Conservation (phyloP, 2,329 filamentous ascomycete species). For the Neonectria ditissima region DNA sequence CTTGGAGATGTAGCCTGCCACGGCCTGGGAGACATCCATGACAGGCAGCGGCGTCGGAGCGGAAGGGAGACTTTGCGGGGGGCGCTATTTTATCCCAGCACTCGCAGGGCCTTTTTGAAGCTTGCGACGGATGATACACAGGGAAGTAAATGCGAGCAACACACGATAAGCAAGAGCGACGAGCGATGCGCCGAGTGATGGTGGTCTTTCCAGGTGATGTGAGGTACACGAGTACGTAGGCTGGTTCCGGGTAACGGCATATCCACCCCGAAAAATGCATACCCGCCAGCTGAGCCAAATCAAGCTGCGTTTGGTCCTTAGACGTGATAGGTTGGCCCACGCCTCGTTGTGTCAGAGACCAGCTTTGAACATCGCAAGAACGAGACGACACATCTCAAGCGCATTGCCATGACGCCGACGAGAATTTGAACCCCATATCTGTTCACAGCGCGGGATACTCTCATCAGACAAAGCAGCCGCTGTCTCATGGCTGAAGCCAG, state of each 20-base stretch:
- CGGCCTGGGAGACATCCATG: slow-evolving; percentile 95
- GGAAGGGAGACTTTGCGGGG: background rate
- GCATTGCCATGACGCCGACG: slow-evolving; percentile 12
- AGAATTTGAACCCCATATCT: slow-evolving; percentile 1
- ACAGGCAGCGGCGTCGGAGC: slow-evolving; percentile 41
- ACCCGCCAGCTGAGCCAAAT: slow-evolving; percentile 10
- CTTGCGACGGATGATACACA: background rate
- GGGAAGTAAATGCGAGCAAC: background rate
- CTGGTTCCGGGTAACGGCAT: slow-evolving; percentile 37
- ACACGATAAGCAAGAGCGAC: slow-evolving; percentile 4
- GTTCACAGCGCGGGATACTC: background rate
- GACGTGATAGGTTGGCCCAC: slow-evolving; percentile 8
- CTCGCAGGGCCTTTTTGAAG: slow-evolving; percentile 6
- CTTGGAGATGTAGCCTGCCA: slow-evolving; percentile 95
- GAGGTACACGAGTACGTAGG: slow-evolving; percentile 32
- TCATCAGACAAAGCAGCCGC: background rate
- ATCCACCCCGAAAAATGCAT: slow-evolving; percentile 40
- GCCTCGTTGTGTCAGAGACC: background rate
- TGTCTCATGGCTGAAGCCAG: slow-evolving; percentile 7
- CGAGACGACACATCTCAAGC: slow-evolving; percentile 1
- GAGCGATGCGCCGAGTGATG: slow-evolving; percentile 5
- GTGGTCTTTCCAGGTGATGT: slow-evolving; percentile 2
- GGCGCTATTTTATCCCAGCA: slow-evolving; percentile 25
- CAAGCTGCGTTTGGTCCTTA: background rate
- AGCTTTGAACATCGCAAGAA: slow-evolving; percentile 1